Percentiles rank a stretch among this genome's conserved stretches.
Conservation (phyloP, 805 yeast genomes). For the Wickerhamiella spandovensis region DNA sequence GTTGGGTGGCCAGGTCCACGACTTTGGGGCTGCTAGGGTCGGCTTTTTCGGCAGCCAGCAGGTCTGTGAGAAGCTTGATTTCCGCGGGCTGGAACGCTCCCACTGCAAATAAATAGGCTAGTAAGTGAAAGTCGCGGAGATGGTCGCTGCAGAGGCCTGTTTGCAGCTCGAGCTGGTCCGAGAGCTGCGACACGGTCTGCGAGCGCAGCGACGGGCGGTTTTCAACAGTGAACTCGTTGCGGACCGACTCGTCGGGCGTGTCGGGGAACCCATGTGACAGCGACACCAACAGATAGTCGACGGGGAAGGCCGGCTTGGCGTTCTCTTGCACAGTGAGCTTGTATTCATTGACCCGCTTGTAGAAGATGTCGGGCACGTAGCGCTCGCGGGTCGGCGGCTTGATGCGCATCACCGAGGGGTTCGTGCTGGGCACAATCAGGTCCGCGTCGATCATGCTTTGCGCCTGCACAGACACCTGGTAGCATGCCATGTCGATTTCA, state of each 20-base stretch:
- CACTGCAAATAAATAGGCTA: constrained; percentile 42
- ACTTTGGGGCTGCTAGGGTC: constrained; percentile 37
- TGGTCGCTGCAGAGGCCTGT: constrained; percentile 11
- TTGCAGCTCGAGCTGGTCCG: constrained; percentile 33
- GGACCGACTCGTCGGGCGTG: constrained; percentile 21
- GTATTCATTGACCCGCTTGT: constrained; percentile 75
- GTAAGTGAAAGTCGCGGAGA: constrained; percentile 63
- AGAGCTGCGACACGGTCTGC: constrained; percentile 49
- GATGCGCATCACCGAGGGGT: constrained; percentile 75
- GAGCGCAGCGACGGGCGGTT: constrained; percentile 65
- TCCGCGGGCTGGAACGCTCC: constrained; percentile 49
- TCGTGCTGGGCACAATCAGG: constrained; percentile 73
- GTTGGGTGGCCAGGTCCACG: constrained; percentile 8
- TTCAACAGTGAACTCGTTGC: constrained; percentile 51
- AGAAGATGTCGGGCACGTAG: constrained; percentile 91
- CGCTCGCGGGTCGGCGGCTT: constrained; percentile 58
- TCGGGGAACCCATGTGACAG: constrained; percentile 88
- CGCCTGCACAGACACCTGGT: constrained; percentile 78
- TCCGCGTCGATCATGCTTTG: constrained; percentile 83
- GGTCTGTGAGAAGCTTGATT: constrained; percentile 31
- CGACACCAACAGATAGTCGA: constrained; percentile 77
- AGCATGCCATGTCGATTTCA: constrained; percentile 80
- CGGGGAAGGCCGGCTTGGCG: constrained; percentile 87
- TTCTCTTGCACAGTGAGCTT: constrained; percentile 74
- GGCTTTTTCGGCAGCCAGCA: constrained; percentile 2